phyloP scores from a whole-genome alignment of 2,329 filamentous ascomycete genomes.

The Penicillium sp. region DNA sequence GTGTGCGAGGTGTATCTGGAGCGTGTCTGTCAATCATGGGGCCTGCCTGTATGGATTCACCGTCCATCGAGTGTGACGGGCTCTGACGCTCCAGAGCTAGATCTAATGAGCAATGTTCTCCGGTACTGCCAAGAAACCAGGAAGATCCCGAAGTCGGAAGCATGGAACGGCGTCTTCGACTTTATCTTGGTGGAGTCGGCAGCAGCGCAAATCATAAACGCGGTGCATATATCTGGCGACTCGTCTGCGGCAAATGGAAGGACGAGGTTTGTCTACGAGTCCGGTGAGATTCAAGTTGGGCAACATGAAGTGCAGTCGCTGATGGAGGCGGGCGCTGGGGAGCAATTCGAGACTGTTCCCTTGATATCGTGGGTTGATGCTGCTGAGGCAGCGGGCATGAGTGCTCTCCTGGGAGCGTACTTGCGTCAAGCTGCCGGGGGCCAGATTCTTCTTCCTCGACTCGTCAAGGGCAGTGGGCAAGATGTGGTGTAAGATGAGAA shows the following conservation, averaged over 20 bases:
- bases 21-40: conserved; percentile 14
- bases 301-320: conserved; percentile 20
- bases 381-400: conserved; percentile 26
- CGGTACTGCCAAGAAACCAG: conserved; percentile 17
- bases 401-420: conserved; percentile 20
- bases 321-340: conserved; percentile 16
- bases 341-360: conserved; percentile 15
- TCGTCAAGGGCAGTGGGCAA: conserved; percentile 13
- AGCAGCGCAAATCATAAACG: conserved; percentile 17
- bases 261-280: conserved; percentile 12
- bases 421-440: conserved; percentile 19
- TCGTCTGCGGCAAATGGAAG: neutral
- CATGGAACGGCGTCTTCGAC: conserved; percentile 24
- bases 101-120: conserved; percentile 27
- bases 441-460: conserved; percentile 19
- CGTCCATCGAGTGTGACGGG: conserved; percentile 31
- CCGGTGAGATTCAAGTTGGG: conserved; percentile 20
- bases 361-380: conserved; percentile 20
- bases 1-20: conserved; percentile 44
- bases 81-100: conserved; percentile 19
- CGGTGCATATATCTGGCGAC: conserved; percentile 10
- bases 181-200: conserved; percentile 25
- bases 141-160: conserved; percentile 18
- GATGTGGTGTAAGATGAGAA: neutral
- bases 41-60: conserved; percentile 34